Conservation (phyloP, 495 filamentous ascomycete genomes). For the Aspergillus baeticus region DNA sequence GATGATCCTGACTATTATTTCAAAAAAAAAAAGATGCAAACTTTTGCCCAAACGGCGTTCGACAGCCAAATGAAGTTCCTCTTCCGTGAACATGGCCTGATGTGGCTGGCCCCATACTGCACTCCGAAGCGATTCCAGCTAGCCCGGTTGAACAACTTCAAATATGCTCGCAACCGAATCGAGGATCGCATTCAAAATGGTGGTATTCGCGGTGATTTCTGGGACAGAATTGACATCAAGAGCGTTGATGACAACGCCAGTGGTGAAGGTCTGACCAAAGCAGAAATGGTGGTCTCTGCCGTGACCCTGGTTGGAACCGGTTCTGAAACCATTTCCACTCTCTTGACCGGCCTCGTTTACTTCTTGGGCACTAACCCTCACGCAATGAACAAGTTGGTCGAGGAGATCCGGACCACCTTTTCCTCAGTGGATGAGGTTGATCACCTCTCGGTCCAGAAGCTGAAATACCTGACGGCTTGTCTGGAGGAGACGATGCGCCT, state of each 20-base stretch:
- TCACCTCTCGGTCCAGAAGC: conserved; percentile 1
- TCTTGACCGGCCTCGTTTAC: neutral
- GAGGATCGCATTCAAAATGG: neutral
- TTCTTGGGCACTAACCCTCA: neutral
- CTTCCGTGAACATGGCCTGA: conserved; percentile 1
- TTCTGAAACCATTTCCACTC: neutral
- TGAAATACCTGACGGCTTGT: conserved; percentile 8
- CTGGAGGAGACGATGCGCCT: conserved; percentile 3
- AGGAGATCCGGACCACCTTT: conserved; percentile 1
- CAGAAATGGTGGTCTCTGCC: neutral
- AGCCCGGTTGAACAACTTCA: conserved; percentile 3
- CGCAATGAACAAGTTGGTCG: conserved; percentile 1
- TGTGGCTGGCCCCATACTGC: neutral
- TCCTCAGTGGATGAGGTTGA: neutral
- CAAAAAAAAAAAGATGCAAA: conserved; percentile 3
- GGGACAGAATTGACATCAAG: no score
- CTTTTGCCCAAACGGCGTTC: conserved; percentile 3
- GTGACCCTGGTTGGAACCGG: conserved; percentile 2
- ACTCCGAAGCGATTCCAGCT: neutral
- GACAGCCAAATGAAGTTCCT: conserved; percentile 3
- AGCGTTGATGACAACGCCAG: no score
- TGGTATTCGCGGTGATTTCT: no score
- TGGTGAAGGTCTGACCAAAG: neutral
- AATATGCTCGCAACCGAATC: neutral
- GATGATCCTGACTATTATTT: neutral